Conservation (phyloP, 768 basidiomycete species). For the Cantharellus anzutake region DNA sequence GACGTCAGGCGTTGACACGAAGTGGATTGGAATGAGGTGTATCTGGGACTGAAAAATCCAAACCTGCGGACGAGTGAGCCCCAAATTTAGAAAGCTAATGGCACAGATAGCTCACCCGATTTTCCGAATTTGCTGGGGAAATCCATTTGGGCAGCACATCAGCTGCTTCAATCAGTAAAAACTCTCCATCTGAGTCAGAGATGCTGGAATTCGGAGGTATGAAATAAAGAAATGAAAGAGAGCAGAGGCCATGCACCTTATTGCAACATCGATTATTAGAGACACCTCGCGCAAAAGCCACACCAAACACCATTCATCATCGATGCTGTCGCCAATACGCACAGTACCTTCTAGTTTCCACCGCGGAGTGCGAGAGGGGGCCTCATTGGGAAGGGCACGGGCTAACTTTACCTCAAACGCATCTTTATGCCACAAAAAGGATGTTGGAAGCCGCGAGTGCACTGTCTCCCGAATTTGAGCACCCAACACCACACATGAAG, state of each 20-base stretch:
- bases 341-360: conserved; percentile 63
- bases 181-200: conserved; percentile 87
- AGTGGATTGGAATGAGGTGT: conserved; percentile 70
- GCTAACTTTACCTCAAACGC: conserved; percentile 58
- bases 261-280: conserved; percentile 56
- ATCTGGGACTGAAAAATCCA: conserved; percentile 75
- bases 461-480: conserved; percentile 42
- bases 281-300: conserved; percentile 73
- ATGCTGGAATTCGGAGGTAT: conserved; percentile 24
- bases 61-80: conserved; percentile 33
- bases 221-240: neutral
- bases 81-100: conserved; percentile 4
- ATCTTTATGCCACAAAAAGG: conserved; percentile 66
- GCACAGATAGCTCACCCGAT: conserved; percentile 48
- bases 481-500: conserved; percentile 43
- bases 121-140: conserved; percentile 74
- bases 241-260: conserved; percentile 36
- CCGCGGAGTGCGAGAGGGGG: neutral
- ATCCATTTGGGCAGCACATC: conserved; percentile 80
- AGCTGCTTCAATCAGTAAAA: conserved; percentile 90
- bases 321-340: conserved; percentile 90
- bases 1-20: conserved; percentile 44
- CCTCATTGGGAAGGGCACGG: neutral
- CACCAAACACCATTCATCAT: conserved; percentile 93
- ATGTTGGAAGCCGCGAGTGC: conserved; percentile 27